Conservation (phyloP, 108 stramenopile genomes). For the Fistulifera pelliculosa region DNA sequence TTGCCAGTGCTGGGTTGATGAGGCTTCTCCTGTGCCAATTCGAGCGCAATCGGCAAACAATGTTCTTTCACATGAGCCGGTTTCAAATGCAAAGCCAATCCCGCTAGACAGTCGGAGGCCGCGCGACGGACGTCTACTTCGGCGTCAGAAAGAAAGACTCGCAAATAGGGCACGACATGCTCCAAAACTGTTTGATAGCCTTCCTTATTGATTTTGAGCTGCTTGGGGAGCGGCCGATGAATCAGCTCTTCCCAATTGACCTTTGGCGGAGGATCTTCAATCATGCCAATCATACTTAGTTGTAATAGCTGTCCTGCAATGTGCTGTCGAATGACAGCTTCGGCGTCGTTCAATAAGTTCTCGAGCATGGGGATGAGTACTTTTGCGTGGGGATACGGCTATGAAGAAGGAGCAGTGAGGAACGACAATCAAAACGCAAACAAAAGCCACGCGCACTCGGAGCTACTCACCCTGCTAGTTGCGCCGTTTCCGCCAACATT, state of each 20-base stretch:
- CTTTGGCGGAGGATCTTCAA: slow-evolving; percentile 1
- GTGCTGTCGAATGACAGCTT: slow-evolving; percentile 90
- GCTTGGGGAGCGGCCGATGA: neutral
- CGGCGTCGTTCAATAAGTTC: slow-evolving; percentile 69
- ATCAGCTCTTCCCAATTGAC: too few relatives aligned
- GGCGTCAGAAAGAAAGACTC: slow-evolving; percentile 46
- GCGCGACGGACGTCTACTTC: slow-evolving; percentile 82
- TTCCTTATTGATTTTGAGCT: slow-evolving; percentile 8
- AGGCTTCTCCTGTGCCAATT: slow-evolving; percentile 38
- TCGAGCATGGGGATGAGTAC: slow-evolving; percentile 66
- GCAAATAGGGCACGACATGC: slow-evolving; percentile 46
- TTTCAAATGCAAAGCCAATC: slow-evolving; percentile 53
- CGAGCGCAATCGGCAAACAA: slow-evolving; percentile 63
- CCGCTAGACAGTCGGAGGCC: slow-evolving; percentile 63
- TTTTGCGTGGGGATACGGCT: slow-evolving; percentile 27
- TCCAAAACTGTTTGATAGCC: slow-evolving; percentile 56
- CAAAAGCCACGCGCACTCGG: neutral
- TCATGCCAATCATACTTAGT: slow-evolving; percentile 52
- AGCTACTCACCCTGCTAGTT: slow-evolving; percentile 62
- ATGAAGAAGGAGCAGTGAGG: neutral
- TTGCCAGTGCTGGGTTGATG: slow-evolving; percentile 9
- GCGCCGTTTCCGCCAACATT: slow-evolving; percentile 91
- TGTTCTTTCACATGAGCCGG: slow-evolving; percentile 42
- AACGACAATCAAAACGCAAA: neutral
- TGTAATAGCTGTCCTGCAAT: slow-evolving; percentile 71